Base-by-base conservation (phyloP, 2,329 filamentous ascomycete genomes). In the Trichoderma aggressivum region DNA sequence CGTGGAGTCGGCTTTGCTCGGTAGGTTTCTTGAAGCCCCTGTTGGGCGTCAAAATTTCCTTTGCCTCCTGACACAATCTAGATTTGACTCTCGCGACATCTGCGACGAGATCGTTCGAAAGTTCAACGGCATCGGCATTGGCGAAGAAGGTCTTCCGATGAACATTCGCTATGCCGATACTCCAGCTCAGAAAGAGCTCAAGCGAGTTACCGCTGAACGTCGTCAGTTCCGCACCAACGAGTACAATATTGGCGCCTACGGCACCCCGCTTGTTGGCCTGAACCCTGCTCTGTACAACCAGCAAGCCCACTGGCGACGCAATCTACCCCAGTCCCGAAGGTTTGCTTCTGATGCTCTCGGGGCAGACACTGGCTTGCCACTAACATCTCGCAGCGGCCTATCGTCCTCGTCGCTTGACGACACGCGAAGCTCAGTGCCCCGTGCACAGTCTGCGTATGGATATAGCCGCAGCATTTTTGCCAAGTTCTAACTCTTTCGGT, bases 141-240 rank as follows among this genome's bases (percentile, higher is more conserved):
- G 92, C 53, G 90, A 92, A 39, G 93, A 97, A 77, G 90, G 91
- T 32, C 89, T 96, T 74, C 90, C 94, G 74, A 89, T 96, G 82
- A 94, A 98, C 82, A 94, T 99, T 76, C 94, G 96, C 75, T 99
- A 97, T 80, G 95, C 97, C 74, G 96, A 99, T 79, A 99, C 96
- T 47, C 93, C 96, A 70, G 92, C 95, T 73, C 96, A 99, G 82
- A 99, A 99, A 85, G 90, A 96, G 79, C 87, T 99, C 76, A 99
- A 99, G 87, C 92, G 96, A 74, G 92, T 98, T 79, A 98, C 95
- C 55, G 94, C 96, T 36, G 94, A 97, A 80, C 93, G 94, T 71
- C 94, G 96, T 73, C 94, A 97, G 78, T 98, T 97, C 84, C 93
- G 96, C 72, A 96, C 95, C 71, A 96, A 96, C 71, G 96, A 98